These are phyloP conservation scores for Pogostemon cablin DNA, from an alignment of 257 asterid species.

Conservation along the genomic window DNA sequence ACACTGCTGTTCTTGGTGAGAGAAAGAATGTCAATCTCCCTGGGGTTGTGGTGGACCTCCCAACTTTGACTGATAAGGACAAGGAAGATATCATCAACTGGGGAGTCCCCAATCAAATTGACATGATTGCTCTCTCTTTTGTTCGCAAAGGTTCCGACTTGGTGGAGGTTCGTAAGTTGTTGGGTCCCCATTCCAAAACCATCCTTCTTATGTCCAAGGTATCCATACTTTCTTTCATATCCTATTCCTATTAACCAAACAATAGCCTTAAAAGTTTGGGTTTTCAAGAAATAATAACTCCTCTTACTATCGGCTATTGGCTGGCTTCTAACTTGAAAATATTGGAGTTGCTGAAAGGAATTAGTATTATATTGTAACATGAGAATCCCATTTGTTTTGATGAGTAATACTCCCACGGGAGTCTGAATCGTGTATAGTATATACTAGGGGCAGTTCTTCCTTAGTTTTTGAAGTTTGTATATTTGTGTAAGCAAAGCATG, in stretches of 20 bases:
- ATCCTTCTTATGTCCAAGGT: constrained; percentile 83
- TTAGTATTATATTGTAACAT: not conserved
- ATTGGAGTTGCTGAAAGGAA: not conserved
- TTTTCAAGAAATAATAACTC: not conserved
- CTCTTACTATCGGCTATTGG: not conserved
- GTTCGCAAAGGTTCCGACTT: constrained; percentile 81
- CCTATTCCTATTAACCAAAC: not conserved
- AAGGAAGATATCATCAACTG: constrained; percentile 68
- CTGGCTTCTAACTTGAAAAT: not conserved
- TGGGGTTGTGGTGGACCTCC: constrained; percentile 72
- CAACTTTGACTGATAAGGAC: constrained; percentile 74
- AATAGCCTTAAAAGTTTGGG: not conserved
- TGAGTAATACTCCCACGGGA: not conserved
- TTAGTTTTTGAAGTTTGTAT: not conserved
- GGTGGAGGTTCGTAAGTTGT: constrained; percentile 63
- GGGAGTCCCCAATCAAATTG: constrained; percentile 73
- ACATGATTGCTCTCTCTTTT: constrained; percentile 74
- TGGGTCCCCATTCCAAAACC: constrained; percentile 65
- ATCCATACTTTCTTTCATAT: constrained; percentile 14
- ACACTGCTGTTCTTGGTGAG: constrained; percentile 71
- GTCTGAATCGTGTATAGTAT: constrained; percentile 13
- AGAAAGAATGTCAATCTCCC: constrained; percentile 79
- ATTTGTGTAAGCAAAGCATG: not conserved
- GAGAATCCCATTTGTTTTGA: constrained; percentile 10
- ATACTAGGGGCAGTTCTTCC: not conserved